Base-by-base conservation (phyloP, 768 basidiomycete genomes). In the Boletus pseudo-olivaceus region DNA sequence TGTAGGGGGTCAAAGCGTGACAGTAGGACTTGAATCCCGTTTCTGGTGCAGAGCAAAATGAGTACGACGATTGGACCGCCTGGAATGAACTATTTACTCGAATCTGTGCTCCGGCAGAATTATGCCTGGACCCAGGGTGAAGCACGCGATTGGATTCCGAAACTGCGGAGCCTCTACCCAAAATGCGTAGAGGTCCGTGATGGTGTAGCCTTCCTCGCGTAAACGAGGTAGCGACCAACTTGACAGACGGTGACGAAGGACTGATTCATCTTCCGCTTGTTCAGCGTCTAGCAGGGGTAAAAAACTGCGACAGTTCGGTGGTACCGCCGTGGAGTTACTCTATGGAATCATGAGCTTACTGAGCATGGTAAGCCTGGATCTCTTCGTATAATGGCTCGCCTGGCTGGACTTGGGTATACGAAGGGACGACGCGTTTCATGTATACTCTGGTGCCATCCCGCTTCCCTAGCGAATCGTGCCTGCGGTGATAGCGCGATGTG, bases 121-220 rank as follows among this genome's bases (percentile, higher is more conserved):
- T 3, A 83, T 59, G 1, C 88, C 87, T 17, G 88, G 82, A 32
- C 88, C 84, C 1, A 83, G 65, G 1, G 70, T 65, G 61, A 93
- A 92, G 3, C 78, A 76, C 0, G 88, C 90, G 7, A 87, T 78
- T 2, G 82, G 84, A 38, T 79, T 79, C 1, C 85, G 87, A 67
- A 81, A 85, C 51, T 81, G 78, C 23, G 77, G 80, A n/a, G 73
- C 76, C 52, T 83, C 77, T 37, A 85, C 66, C 89, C 87, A 90
- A 63, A 79, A 92, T 0, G 80, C 88, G 15, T 71, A 76, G 23
- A 92, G 71, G 17, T 75, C 82, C 0, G 83, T 85, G 32, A 93
- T 63, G 48, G 83, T 81, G 62, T 90, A 92, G 0, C 91, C 91
- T 60, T 87, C 85, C n/a, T 78, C 72, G 58, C 77, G 71, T 40